phyloP scores from a whole-genome alignment of 2,329 filamentous ascomycete species.

The Trichoderma semiorbis region DNA sequence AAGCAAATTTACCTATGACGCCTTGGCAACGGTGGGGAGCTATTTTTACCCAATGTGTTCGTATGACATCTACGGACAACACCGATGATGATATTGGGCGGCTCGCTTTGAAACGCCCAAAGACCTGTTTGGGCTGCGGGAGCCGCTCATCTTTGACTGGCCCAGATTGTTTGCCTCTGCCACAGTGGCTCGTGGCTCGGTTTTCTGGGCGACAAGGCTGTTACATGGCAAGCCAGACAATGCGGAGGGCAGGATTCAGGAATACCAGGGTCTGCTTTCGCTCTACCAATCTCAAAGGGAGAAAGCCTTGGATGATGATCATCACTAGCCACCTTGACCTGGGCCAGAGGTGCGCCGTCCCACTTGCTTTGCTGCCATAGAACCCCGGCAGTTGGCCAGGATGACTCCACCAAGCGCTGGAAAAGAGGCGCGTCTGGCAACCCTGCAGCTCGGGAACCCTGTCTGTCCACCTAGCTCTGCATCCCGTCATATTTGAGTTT shows the following conservation, averaged over 20 bases:
- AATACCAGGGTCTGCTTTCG: constrained; percentile 1
- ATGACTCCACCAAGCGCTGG: constrained; percentile 3
- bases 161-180: neutral
- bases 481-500: constrained; percentile 9
- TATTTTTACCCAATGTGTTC: neutral
- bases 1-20: constrained; percentile 1
- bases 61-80: neutral
- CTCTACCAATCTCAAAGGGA: neutral
- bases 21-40: constrained; percentile 3
- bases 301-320: constrained; percentile 4
- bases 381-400: constrained; percentile 4
- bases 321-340: constrained; percentile 5
- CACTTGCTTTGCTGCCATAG: constrained; percentile 6
- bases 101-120: constrained; percentile 2
- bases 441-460: constrained; percentile 6
- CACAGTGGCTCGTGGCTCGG: constrained; percentile 15
- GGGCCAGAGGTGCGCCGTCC: constrained; percentile 3
- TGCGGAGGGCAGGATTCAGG: constrained; percentile 6
- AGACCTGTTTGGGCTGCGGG: constrained; percentile 1
- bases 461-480: constrained; percentile 5
- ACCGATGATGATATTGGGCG: constrained; percentile 6
- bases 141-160: constrained; percentile 16
- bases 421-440: neutral
- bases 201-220: neutral
- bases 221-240: neutral